Conservation (phyloP, 495 filamentous ascomycete species). For the Penicillium steckii region DNA sequence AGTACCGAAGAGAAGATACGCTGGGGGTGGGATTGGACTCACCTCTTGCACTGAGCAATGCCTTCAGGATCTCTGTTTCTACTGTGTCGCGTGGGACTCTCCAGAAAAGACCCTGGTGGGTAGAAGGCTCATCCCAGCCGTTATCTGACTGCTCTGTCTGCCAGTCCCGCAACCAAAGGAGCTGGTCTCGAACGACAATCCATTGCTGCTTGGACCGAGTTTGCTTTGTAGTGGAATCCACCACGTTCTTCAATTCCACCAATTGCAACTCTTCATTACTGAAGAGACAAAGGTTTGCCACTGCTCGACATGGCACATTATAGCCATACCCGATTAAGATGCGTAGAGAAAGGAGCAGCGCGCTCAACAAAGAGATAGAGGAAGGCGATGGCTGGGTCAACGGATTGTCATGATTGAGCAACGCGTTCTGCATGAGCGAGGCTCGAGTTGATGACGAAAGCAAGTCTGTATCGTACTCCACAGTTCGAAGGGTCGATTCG, state of each 20-base stretch:
- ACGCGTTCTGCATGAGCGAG: constrained; percentile 50
- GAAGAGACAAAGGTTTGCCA: constrained; percentile 41
- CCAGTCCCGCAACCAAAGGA: constrained; percentile 86
- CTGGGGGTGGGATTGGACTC: constrained; percentile 21
- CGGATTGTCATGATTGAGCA: constrained; percentile 62
- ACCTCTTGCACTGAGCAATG: constrained; percentile 68
- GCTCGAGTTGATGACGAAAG: constrained; percentile 46
- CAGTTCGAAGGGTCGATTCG: constrained; percentile 23
- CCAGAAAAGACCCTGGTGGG: constrained; percentile 66
- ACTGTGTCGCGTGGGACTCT: constrained; percentile 60
- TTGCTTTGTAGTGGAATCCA: constrained; percentile 52
- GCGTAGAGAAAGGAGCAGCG: constrained; percentile 65
- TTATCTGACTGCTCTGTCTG: constrained; percentile 46
- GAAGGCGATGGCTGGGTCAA: constrained; percentile 64
- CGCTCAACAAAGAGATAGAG: constrained; percentile 63
- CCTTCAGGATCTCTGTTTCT: constrained; percentile 74
- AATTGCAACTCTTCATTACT: constrained; percentile 62
- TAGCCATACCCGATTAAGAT: constrained; percentile 61
- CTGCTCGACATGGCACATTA: constrained; percentile 55
- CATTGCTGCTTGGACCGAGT: constrained; percentile 66
- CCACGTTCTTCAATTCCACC: constrained; percentile 58
- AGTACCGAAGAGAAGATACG: constrained; percentile 7
- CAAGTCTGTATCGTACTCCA: constrained; percentile 33
- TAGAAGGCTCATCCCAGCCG: constrained; percentile 19
- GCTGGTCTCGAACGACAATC: constrained; percentile 59